Percentiles rank a stretch among this genome's conserved stretches.
These are phyloP conservation scores for Amauroascus niger DNA, from an alignment of 2,329 filamentous ascomycete species.

Conservation along the genomic window DNA sequence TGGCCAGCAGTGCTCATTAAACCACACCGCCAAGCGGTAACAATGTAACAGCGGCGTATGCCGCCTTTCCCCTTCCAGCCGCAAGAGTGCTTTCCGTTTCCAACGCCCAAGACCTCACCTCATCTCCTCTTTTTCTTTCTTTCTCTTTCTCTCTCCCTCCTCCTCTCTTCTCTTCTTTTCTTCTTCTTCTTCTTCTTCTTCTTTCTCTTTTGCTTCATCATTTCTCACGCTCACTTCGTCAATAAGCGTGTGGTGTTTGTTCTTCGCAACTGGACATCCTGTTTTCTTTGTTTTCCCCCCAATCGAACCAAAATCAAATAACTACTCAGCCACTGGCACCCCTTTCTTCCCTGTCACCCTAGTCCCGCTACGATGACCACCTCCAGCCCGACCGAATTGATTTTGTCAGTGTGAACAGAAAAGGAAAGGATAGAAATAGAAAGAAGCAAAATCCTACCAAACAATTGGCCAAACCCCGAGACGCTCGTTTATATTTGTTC, in stretches of 20 bases:
- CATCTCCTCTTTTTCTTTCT: conserved; percentile 9
- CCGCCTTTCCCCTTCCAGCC: neutral
- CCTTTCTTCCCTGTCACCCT: neutral
- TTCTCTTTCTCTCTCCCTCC: conserved; percentile 9
- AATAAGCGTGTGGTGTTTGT: no score
- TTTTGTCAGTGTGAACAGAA: neutral
- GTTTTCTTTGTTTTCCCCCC: neutral
- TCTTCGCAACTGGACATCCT: no score
- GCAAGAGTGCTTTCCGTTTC: neutral
- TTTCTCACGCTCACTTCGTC: neutral
- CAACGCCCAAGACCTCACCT: conserved; percentile 9
- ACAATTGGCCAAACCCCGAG: neutral
- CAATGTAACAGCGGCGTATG: neutral
- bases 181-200: conserved; percentile 15
- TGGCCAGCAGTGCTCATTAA: neutral
- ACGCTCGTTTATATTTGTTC: neutral
- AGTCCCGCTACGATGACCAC: neutral
- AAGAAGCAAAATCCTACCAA: neutral
- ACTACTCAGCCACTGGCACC: neutral
- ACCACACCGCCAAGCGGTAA: neutral
- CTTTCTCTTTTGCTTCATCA: neutral
- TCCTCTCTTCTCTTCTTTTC: conserved; percentile 11
- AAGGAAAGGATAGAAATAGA: no score
- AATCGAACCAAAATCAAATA: neutral
- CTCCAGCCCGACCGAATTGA: neutral